Percentiles rank a stretch among this genome's conserved stretches.
Conservation (phyloP, 257 asterid species). For the Fraxinus pennsylvanica region DNA sequence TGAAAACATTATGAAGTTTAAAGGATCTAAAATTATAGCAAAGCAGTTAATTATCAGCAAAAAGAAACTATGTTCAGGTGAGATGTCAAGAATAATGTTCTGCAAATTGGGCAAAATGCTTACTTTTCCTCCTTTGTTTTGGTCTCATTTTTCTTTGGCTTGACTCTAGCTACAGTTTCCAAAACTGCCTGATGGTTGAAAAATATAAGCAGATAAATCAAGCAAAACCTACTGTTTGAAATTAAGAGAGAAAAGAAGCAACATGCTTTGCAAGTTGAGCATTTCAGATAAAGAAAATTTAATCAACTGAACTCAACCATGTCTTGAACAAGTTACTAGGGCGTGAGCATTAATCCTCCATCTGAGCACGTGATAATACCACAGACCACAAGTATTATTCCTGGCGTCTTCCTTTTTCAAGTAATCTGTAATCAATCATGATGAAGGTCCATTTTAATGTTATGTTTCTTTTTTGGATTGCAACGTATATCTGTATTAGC, state of each 20-base stretch:
- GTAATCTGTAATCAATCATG: background rate
- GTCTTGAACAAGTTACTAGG: background rate
- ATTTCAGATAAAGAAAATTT: background rate
- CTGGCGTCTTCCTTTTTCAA: background rate
- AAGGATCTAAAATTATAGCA: conserved; percentile 61
- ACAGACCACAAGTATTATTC: background rate
- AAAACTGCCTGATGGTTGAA: conserved; percentile 69
- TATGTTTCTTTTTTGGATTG: background rate
- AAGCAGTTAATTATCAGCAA: conserved; percentile 19
- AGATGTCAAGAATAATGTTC: conserved; percentile 18
- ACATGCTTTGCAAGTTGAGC: conserved; percentile 3
- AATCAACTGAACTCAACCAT: background rate
- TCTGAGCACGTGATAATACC: background rate
- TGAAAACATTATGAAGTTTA: conserved; percentile 82
- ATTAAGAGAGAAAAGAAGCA: background rate
- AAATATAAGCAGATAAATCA: conserved; percentile 27
- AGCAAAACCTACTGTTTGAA: conserved; percentile 7
- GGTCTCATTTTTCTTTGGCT: conserved; percentile 90
- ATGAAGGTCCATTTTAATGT: background rate
- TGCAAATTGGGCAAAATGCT: conserved; percentile 1
- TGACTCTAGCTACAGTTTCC: conserved; percentile 99
- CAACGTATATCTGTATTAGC: background rate
- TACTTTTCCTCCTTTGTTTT: conserved; percentile 91
- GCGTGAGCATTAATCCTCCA: background rate
- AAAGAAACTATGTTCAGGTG: conserved; percentile 19